Conservation (phyloP, 139 green algal species). For the Eudorina sp. region DNA sequence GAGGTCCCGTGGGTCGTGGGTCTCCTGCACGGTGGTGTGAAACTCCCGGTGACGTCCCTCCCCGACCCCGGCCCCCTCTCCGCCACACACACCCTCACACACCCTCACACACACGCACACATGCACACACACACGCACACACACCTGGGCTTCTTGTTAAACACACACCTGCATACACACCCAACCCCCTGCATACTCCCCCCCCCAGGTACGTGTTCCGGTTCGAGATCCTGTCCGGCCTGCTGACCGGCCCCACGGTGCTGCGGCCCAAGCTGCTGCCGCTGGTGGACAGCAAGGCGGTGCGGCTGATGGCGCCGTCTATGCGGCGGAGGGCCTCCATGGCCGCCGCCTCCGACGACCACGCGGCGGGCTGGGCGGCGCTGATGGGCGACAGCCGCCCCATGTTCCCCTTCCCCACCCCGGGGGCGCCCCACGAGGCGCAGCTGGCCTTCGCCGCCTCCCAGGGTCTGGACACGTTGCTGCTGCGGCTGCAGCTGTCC, state of each 20-base stretch:
- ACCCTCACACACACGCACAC: too few species aligned
- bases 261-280: slow-evolving; percentile 42
- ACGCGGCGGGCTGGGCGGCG: neutral
- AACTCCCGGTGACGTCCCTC: too few species aligned
- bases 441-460: slow-evolving; percentile 19
- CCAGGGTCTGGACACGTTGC: slow-evolving; percentile 35
- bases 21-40: too few species aligned
- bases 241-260: slow-evolving; percentile 41
- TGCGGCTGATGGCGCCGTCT: neutral
- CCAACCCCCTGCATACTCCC: too few species aligned
- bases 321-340: neutral
- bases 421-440: slow-evolving; percentile 2
- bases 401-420: slow-evolving; percentile 11
- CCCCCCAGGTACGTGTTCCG: slow-evolving; percentile 36
- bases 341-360: neutral
- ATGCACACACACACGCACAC: too few species aligned
- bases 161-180: too few species aligned
- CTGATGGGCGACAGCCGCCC: neutral
- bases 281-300: neutral
- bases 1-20: too few species aligned
- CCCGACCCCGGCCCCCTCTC: too few species aligned
- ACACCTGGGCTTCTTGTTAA: too few species aligned
- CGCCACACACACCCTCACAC: too few species aligned
- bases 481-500: slow-evolving; percentile 41
- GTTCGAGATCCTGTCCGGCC: slow-evolving; percentile 30